These are phyloP conservation scores for Penicillium pulvis DNA, from an alignment of 495 filamentous ascomycete species.

Conservation along the genomic window DNA sequence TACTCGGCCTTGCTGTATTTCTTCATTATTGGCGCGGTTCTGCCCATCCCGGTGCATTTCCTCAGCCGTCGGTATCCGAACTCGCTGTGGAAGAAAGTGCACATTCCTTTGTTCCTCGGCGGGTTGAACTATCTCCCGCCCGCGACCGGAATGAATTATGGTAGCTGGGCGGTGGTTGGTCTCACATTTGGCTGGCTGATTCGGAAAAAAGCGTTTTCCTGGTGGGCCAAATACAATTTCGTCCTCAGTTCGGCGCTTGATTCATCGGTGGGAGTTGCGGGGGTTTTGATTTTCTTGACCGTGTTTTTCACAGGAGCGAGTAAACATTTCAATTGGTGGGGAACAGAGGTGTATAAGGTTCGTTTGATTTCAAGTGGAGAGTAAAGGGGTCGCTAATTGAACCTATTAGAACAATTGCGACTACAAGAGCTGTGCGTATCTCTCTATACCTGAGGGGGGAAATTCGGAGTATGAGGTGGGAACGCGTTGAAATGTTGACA, in stretches of 20 bases:
- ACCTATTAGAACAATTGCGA: constrained; percentile 26
- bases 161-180: constrained; percentile 80
- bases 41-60: constrained; percentile 67
- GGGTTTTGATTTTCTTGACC: constrained; percentile 80
- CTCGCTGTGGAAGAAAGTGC: constrained; percentile 26
- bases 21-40: constrained; percentile 70
- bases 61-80: constrained; percentile 44
- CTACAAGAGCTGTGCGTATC: constrained; percentile 25
- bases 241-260: constrained; percentile 78
- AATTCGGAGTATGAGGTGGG: constrained; percentile 14
- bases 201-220: constrained; percentile 57
- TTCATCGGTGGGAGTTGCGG: constrained; percentile 72
- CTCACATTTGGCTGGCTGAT: constrained; percentile 65
- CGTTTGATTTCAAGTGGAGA: not conserved
- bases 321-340: constrained; percentile 68
- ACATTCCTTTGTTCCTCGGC: constrained; percentile 33
- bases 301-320: constrained; percentile 66
- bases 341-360: constrained; percentile 67
- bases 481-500: no score
- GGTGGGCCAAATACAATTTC: constrained; percentile 91
- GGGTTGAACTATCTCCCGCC: constrained; percentile 35
- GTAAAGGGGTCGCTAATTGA: constrained; percentile 1
- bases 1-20: constrained; percentile 70
- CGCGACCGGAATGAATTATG: constrained; percentile 77
- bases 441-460: constrained; percentile 22